Conservation (phyloP, 2,329 filamentous ascomycete genomes). For the Metarhizium rileyi region DNA sequence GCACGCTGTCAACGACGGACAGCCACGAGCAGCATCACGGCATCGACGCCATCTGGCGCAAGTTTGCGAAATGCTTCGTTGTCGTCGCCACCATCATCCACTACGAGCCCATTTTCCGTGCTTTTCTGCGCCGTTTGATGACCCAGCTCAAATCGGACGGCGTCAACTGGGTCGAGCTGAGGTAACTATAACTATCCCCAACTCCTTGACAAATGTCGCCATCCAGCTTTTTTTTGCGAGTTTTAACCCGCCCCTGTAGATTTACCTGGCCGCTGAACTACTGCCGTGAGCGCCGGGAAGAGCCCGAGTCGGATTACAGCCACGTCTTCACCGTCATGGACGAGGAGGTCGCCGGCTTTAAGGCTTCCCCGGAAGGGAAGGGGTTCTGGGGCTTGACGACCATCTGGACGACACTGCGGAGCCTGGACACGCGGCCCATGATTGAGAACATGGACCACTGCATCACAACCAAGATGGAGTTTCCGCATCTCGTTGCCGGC, state of each 20-base stretch:
- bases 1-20: conserved; percentile 62
- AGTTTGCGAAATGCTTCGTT: conserved; percentile 67
- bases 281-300: conserved; percentile 52
- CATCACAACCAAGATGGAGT: conserved; percentile 69
- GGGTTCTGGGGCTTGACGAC: conserved; percentile 76
- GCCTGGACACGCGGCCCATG: conserved; percentile 52
- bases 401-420: conserved; percentile 74
- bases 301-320: conserved; percentile 55
- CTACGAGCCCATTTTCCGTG: conserved; percentile 83
- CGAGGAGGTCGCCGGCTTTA: conserved; percentile 72
- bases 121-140: conserved; percentile 64
- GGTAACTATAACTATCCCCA: conserved; percentile 24
- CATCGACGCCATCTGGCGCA: conserved; percentile 73
- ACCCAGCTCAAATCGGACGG: conserved; percentile 67
- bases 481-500: conserved; percentile 71
- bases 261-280: conserved; percentile 66
- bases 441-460: conserved; percentile 80
- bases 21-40: conserved; percentile 74
- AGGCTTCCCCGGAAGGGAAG: conserved; percentile 57
- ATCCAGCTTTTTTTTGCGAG: background rate
- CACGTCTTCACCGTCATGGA: conserved; percentile 64
- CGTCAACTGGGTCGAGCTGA: conserved; percentile 74
- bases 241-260: conserved; percentile 23
- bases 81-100: conserved; percentile 67
- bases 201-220: background rate